phyloP scores from a whole-genome alignment of 2,329 filamentous ascomycete species.

The Penicillium sp. region DNA sequence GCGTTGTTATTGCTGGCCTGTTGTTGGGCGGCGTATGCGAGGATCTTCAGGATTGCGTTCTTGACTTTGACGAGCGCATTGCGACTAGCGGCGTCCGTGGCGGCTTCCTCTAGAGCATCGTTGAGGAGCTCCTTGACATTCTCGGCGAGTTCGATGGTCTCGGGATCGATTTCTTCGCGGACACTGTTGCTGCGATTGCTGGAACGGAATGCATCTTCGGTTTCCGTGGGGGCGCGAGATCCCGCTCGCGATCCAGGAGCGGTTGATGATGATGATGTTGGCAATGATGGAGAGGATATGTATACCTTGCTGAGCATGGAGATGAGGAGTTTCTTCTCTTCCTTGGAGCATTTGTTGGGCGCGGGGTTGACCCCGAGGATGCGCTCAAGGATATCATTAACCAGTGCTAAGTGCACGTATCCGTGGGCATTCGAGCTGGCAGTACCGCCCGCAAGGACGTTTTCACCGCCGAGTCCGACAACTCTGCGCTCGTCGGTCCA shows the following conservation, averaged over 20 bases:
- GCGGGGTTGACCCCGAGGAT: constrained; percentile 51
- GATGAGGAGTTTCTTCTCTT: constrained; percentile 79
- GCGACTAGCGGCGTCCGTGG: constrained; percentile 39
- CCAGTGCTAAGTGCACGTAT: constrained; percentile 76
- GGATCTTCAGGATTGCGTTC: constrained; percentile 39
- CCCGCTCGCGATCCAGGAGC: constrained; percentile 43
- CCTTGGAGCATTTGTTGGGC: constrained; percentile 46
- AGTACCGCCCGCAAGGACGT: constrained; percentile 46
- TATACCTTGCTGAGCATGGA: constrained; percentile 78
- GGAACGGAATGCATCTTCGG: constrained; percentile 59
- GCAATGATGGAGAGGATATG: constrained; percentile 56
- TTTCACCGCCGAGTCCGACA: constrained; percentile 55
- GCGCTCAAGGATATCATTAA: constrained; percentile 71
- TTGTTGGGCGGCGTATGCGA: constrained; percentile 38
- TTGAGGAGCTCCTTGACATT: constrained; percentile 55
- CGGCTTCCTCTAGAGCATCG: constrained; percentile 51
- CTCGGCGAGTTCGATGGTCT: constrained; percentile 45
- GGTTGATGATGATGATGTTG: constrained; percentile 9
- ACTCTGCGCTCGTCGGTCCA: constrained; percentile 91
- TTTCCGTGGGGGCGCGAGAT: constrained; percentile 44
- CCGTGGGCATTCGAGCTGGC: constrained; percentile 58
- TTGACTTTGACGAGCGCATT: constrained; percentile 46
- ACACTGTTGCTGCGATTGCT: constrained; percentile 34
- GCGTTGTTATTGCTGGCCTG: constrained; percentile 31
- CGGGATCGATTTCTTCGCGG: constrained; percentile 43